A percentile compares a stretch with the other conserved stretches of the same genome.
These are phyloP conservation scores for Teratosphaeria destructans DNA, from an alignment of 2,329 filamentous ascomycete species.

Conservation along the genomic window DNA sequence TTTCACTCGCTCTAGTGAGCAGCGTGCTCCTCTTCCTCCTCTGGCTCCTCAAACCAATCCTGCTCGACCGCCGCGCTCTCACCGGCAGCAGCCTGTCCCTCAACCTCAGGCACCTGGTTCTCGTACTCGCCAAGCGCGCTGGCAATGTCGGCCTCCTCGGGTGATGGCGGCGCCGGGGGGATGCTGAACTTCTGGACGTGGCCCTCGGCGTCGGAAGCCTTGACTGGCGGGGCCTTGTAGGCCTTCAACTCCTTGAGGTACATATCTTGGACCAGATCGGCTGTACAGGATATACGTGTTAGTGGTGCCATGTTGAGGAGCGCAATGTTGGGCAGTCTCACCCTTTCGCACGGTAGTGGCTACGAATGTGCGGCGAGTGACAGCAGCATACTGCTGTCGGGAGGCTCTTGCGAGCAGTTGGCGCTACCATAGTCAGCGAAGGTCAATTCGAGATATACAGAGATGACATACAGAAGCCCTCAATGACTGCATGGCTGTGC, in stretches of 20 bases:
- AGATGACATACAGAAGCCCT: slow-evolving; percentile 45
- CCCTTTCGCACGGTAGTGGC: slow-evolving; percentile 52
- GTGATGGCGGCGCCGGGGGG: slow-evolving; percentile 73
- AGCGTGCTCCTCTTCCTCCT: slow-evolving; percentile 17
- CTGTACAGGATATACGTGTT: slow-evolving; percentile 36
- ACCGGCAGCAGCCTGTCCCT: slow-evolving; percentile 65
- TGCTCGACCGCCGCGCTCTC: slow-evolving; percentile 50
- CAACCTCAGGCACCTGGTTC: slow-evolving; percentile 83
- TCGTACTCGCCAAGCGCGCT: slow-evolving; percentile 91
- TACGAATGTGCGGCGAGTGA: slow-evolving; percentile 54
- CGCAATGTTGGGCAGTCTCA: slow-evolving; percentile 9
- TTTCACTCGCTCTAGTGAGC: slow-evolving; percentile 1
- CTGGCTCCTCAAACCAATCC: slow-evolving; percentile 48
- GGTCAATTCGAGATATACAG: background rate
- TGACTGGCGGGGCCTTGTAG: slow-evolving; percentile 80
- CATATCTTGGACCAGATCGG: slow-evolving; percentile 94
- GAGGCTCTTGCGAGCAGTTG: slow-evolving; percentile 50
- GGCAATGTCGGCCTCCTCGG: slow-evolving; percentile 89
- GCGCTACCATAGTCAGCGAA: slow-evolving; percentile 37
- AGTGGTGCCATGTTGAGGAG: slow-evolving; percentile 1
- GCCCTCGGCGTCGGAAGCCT: slow-evolving; percentile 72
- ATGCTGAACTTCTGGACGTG: slow-evolving; percentile 79
- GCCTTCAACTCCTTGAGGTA: slow-evolving; percentile 93
- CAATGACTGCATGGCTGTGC: slow-evolving; percentile 47
- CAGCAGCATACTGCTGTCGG: slow-evolving; percentile 44